Evolutionary conservation across 176 grass and related monocot genomes (phyloP), one percentile per base, ranked within the genome.

Genomic region (Pontederia paniculata): DNA sequence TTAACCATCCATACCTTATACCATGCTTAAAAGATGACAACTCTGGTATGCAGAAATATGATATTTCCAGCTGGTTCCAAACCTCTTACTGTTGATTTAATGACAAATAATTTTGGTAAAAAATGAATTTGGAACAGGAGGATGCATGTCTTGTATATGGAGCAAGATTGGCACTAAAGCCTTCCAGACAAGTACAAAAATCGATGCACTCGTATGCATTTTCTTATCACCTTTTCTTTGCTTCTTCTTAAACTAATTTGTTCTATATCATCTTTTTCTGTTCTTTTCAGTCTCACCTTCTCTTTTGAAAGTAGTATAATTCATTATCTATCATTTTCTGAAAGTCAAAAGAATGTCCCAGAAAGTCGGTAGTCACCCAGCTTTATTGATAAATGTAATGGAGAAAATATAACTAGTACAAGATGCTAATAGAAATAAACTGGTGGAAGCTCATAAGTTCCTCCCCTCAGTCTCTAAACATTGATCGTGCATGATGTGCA

Each of bases 131-230:
- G 41, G 37, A 75, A 66, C 23, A n/a, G n/a, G n/a, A 62, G 50
- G 86, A 47, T 54, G 58, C 67, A 97, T 83, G 71, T 83, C 86
- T 45, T 77, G 91, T 59, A 97, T 97, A 81, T 63, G 89, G 57
- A 61, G 58, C 69, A 85, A 83, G 50, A 45, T 97, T 68, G 68
- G 71, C 44, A 71, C 90, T 56, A 50, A 56, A 25, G 72, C 78
- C 70, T 97, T 91, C 53, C 81, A 87, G 72, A 87, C 86, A 3
- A 91, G 83, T 60, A 97, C 93, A 20, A 97, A 97, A 68, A 97
- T 97, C 41, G 93, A 97, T 75, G 93, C 93, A 1, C 79, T 91
- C 86, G 93, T 96, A 82, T n/a, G n/a, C n/a, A n/a, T n/a, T n/a
- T n/a, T n/a, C n/a, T n/a, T n/a, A n/a, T n/a, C n/a, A n/a, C n/a